phyloP scores from a whole-genome alignment of 2,329 filamentous ascomycete genomes.

The Aaosphaeria pasadenensis region DNA sequence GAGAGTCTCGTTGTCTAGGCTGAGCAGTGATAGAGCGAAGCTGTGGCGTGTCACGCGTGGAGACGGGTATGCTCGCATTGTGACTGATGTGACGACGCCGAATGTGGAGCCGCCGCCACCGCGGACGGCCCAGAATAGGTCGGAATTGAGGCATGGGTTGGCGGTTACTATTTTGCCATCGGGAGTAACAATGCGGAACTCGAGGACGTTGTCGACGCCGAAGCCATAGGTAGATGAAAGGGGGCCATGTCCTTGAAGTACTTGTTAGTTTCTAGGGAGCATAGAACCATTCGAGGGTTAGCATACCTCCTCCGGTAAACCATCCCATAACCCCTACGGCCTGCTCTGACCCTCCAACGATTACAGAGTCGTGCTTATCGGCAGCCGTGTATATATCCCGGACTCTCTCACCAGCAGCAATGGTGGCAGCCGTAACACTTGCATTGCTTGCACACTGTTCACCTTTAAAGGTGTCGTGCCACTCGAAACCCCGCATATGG shows the following conservation, averaged over 20 bases:
- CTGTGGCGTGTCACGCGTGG: constrained; percentile 22
- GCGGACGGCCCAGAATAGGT: constrained; percentile 42
- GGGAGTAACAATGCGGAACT: constrained; percentile 34
- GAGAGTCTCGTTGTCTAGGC: constrained; percentile 5
- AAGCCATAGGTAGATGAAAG: constrained; percentile 38
- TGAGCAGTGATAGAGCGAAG: constrained; percentile 10
- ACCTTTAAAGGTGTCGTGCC: constrained; percentile 5
- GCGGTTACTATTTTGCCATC: constrained; percentile 9
- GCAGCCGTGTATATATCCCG: constrained; percentile 8
- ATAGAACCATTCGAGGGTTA: not conserved
- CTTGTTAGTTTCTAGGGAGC: not conserved
- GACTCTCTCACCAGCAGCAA: constrained; percentile 10
- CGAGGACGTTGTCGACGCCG: constrained; percentile 34
- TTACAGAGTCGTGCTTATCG: not conserved
- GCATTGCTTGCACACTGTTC: constrained; percentile 1
- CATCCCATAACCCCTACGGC: constrained; percentile 36
- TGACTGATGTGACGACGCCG: constrained; percentile 32
- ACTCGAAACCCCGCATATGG: constrained; percentile 5
- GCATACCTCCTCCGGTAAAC: constrained; percentile 27
- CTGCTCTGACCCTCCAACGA: constrained; percentile 9
- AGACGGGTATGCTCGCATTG: constrained; percentile 19
- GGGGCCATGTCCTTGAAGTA: constrained; percentile 26
- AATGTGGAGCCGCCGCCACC: constrained; percentile 44
- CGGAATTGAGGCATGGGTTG: constrained; percentile 21
- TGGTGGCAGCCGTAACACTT: constrained; percentile 3